Conservation (phyloP, 331 rosid species). For the Telfairia occidentalis region DNA sequence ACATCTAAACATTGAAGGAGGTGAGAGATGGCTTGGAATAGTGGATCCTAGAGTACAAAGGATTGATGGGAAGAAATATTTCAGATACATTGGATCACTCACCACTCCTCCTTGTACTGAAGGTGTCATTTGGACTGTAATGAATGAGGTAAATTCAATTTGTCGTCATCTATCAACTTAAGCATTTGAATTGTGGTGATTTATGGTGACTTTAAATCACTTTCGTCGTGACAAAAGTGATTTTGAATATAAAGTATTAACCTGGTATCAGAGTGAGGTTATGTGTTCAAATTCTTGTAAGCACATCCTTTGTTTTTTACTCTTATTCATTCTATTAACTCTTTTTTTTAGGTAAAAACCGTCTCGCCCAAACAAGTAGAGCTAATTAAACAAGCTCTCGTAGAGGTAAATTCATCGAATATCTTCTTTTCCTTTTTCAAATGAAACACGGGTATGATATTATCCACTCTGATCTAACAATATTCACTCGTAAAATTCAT, state of each 20-base stretch:
- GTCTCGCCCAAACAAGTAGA: slow-evolving; percentile 34
- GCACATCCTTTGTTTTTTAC: background rate
- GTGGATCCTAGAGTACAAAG: slow-evolving; percentile 34
- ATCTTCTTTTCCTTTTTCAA: background rate
- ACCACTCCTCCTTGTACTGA: slow-evolving; percentile 71
- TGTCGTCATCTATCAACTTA: no score
- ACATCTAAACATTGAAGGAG: slow-evolving; percentile 11
- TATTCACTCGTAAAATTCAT: background rate
- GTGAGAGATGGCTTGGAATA: slow-evolving; percentile 23
- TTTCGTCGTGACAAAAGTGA: no score
- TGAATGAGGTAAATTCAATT: background rate
- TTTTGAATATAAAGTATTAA: no score
- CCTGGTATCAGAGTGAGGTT: no score
- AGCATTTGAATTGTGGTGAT: no score
- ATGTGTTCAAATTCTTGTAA: no score
- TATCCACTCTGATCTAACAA: no score
- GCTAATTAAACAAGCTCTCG: slow-evolving; percentile 35
- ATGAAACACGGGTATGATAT: background rate
- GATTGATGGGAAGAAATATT: slow-evolving; percentile 29
- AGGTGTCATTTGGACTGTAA: slow-evolving; percentile 58
- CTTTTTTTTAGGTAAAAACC: slow-evolving; percentile 18
- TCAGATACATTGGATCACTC: slow-evolving; percentile 61
- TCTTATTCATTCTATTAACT: background rate
- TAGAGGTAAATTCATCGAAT: slow-evolving; percentile 31
- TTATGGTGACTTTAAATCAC: no score